Evolutionary conservation across 179 eudicot species (phyloP).

Genomic region (Beta macrorhiza): DNA sequence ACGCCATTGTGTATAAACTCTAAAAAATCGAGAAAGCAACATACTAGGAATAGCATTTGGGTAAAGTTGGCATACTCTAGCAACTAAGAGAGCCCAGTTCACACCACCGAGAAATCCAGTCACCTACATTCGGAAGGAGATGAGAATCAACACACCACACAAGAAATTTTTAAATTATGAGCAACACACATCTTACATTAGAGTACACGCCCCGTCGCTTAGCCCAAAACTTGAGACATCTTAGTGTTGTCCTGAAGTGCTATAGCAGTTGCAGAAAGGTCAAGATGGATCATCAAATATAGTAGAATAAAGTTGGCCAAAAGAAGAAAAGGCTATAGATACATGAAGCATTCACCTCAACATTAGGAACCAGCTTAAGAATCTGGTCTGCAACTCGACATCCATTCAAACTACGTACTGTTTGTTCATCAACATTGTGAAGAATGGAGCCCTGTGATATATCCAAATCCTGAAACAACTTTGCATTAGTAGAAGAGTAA

Average conservation of each 20-base stretch:
- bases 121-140: conserved; percentile 39
- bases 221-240: conserved; percentile 87
- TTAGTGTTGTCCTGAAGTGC: conserved; percentile 75
- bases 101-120: conserved; percentile 95
- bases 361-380: conserved; percentile 81
- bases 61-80: conserved; percentile 79
- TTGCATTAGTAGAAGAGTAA: conserved; percentile 13
- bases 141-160: neutral
- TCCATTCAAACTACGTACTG: conserved; percentile 82
- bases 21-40: conserved; percentile 78
- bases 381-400: conserved; percentile 87
- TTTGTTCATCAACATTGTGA: conserved; percentile 68
- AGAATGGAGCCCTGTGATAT: conserved; percentile 63
- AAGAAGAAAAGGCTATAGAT: neutral
- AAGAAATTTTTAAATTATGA: neutral
- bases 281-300: conserved; percentile 6
- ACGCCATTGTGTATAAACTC: conserved; percentile 85
- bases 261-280: conserved; percentile 26
- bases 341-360: conserved; percentile 46
- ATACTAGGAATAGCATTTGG: conserved; percentile 87
- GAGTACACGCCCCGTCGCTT: conserved; percentile 86
- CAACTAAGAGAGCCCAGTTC: conserved; percentile 89
- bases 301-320: neutral
- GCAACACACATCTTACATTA: conserved; percentile 48
- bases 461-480: conserved; percentile 64